A percentile compares a stretch with the other conserved stretches of the same genome.
phyloP scores from a whole-genome alignment of 1,139 yeast genomes.

The Diutina neorugosa region DNA sequence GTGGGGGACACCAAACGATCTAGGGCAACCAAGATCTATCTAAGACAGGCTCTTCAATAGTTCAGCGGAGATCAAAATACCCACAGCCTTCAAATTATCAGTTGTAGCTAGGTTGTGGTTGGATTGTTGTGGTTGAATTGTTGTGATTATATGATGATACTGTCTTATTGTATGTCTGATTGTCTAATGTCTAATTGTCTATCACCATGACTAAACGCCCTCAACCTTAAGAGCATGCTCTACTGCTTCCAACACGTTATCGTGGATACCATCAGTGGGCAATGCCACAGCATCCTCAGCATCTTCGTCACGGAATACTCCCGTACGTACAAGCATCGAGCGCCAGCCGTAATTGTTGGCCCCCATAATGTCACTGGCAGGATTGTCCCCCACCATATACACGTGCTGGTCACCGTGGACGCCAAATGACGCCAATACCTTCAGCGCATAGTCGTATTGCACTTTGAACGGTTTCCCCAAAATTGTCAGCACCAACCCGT shows the following conservation, averaged over 20 bases:
- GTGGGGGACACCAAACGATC: no score
- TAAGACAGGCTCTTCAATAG: no score
- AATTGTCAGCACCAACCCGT: conserved; percentile 40
- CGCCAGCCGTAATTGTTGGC: conserved; percentile 87
- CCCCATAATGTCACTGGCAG: conserved; percentile 83
- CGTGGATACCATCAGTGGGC: conserved; percentile 38
- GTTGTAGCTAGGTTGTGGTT: no score
- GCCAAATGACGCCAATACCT: conserved; percentile 17
- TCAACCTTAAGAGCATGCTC: conserved; percentile 14
- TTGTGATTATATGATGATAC: no score
- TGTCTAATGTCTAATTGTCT: neutral
- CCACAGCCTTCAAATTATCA: no score
- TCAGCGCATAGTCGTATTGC: conserved; percentile 71
- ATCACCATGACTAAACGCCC: neutral
- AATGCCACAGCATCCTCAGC: conserved; percentile 23
- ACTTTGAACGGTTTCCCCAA: conserved; percentile 78
- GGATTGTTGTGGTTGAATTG: no score
- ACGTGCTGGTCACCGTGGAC: conserved; percentile 20
- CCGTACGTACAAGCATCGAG: conserved; percentile 71
- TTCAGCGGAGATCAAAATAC: no score
- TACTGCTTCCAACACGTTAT: conserved; percentile 37
- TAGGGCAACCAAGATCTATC: no score
- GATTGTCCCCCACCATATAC: conserved; percentile 95
- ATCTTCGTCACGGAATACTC: conserved; percentile 72
- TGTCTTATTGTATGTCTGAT: no score